These are phyloP conservation scores for Aspergillus funiculosus DNA, from an alignment of 495 filamentous ascomycete species.

Conservation along the genomic window DNA sequence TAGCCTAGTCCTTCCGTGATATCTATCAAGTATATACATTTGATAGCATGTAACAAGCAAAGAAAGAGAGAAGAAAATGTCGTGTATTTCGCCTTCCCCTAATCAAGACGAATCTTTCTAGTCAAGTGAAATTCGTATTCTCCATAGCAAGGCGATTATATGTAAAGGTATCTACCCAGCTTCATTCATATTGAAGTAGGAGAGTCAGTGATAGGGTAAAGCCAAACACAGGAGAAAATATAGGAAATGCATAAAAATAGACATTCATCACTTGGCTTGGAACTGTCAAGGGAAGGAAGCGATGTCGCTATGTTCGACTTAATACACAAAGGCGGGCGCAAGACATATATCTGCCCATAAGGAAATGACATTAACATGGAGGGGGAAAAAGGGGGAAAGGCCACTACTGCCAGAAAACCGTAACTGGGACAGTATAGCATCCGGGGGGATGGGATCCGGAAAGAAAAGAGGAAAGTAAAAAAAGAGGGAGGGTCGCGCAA, in stretches of 20 bases:
- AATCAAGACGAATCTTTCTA: constrained; percentile 1
- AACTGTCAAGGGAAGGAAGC: constrained; percentile 17
- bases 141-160: constrained; percentile 1
- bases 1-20: background rate
- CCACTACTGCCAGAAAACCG: constrained; percentile 34
- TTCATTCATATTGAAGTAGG: background rate
- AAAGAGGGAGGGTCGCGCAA: constrained; percentile 24
- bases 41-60: constrained; percentile 1
- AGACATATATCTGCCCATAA: constrained; percentile 21
- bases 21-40: constrained; percentile 4
- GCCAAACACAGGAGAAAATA: background rate
- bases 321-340: constrained; percentile 27
- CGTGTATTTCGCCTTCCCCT: background rate
- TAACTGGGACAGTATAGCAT: constrained; percentile 35
- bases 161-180: background rate
- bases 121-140: constrained; percentile 8
- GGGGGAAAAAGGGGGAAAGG: constrained; percentile 24
- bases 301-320: constrained; percentile 24
- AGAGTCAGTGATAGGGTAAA: constrained; percentile 1
- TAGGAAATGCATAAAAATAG: constrained; percentile 14
- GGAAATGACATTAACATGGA: constrained; percentile 25
- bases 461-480: constrained; percentile 22
- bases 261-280: constrained; percentile 23
- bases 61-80: background rate
- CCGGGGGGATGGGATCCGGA: constrained; percentile 17